phyloP scores from a whole-genome alignment of 2,329 filamentous ascomycete genomes.

The Canariomyces notabilis region DNA sequence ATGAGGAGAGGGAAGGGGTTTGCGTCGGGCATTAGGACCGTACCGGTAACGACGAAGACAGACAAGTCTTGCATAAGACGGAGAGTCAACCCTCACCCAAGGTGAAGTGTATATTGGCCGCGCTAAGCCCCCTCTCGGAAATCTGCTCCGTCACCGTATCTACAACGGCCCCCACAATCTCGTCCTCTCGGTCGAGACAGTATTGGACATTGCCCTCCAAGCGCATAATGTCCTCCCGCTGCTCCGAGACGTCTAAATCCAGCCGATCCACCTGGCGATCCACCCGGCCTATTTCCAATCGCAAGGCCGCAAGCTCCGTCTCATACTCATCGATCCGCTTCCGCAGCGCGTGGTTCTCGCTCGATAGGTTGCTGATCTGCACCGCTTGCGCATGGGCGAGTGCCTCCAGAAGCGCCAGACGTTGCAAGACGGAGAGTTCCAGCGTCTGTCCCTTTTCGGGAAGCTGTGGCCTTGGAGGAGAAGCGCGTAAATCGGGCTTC shows the following conservation, averaged over 20 bases:
- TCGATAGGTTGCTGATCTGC: slow-evolving; percentile 8
- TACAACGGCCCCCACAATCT: slow-evolving; percentile 2
- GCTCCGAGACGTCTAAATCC: slow-evolving; percentile 6
- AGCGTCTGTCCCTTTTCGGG: slow-evolving; percentile 3
- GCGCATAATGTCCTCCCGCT: slow-evolving; percentile 6
- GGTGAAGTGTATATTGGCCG: too few species aligned
- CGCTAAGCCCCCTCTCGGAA: too few species aligned
- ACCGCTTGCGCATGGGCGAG: slow-evolving; percentile 6
- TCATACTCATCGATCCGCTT: slow-evolving; percentile 6
- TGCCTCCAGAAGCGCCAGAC: slow-evolving; percentile 8
- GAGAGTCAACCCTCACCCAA: too few species aligned
- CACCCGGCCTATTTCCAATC: not conserved
- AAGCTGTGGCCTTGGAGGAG: not conserved
- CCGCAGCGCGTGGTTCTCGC: slow-evolving; percentile 5
- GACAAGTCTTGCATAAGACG: too few species aligned
- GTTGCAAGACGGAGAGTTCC: slow-evolving; percentile 4
- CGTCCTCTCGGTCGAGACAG: slow-evolving; percentile 8
- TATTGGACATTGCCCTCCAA: slow-evolving; percentile 6
- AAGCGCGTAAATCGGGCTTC: slow-evolving; percentile 3
- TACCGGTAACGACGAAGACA: too few species aligned
- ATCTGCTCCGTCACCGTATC: not conserved
- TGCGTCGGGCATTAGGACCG: too few species aligned
- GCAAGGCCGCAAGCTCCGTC: slow-evolving; percentile 1
- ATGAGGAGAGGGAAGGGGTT: too few species aligned
- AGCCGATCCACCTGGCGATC: slow-evolving; percentile 4